Conservation (phyloP, 139 green algal genomes). For the Ettlia oleoabundans region DNA sequence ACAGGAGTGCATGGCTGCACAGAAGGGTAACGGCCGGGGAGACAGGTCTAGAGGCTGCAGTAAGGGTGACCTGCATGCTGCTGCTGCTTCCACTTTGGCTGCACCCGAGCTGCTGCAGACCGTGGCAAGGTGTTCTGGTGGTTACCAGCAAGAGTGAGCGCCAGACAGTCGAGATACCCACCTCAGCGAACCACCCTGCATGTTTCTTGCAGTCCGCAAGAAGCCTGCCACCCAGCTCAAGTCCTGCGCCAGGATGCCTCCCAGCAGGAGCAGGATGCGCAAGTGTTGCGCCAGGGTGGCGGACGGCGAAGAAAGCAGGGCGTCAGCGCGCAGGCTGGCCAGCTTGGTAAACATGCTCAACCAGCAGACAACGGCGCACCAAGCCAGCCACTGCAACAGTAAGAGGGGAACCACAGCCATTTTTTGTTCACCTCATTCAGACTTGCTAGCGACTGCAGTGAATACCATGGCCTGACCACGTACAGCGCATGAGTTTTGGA, state of each 20-base stretch:
- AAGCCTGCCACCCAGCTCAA: background rate
- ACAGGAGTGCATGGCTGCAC: constrained; percentile 24
- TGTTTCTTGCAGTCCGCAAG: background rate
- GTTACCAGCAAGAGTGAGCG: too few species aligned
- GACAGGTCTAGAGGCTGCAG: background rate
- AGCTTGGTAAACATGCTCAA: constrained; percentile 27
- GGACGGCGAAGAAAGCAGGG: constrained; percentile 31
- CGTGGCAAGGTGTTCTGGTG: too few species aligned
- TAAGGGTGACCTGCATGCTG: background rate
- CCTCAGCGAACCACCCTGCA: background rate
- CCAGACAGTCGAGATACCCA: too few species aligned
- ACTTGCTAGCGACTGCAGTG: too few species aligned
- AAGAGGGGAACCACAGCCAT: too few species aligned
- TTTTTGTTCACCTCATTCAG: background rate
- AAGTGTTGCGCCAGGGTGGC: constrained; percentile 20
- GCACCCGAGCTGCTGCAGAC: too few species aligned
- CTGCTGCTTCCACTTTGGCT: background rate
- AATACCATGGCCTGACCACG: too few species aligned
- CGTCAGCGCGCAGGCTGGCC: constrained; percentile 34
- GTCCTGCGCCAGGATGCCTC: constrained; percentile 35
- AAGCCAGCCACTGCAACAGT: constrained; percentile 19
- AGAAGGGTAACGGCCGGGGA: background rate
- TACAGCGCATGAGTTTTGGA: background rate
- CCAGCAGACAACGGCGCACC: background rate
- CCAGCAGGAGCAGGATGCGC: constrained; percentile 32